Evolutionary conservation across 108 stramenopile genomes (phyloP), one percentile per base, ranked within the genome.

Genomic region (Skeletonema grethae): DNA sequence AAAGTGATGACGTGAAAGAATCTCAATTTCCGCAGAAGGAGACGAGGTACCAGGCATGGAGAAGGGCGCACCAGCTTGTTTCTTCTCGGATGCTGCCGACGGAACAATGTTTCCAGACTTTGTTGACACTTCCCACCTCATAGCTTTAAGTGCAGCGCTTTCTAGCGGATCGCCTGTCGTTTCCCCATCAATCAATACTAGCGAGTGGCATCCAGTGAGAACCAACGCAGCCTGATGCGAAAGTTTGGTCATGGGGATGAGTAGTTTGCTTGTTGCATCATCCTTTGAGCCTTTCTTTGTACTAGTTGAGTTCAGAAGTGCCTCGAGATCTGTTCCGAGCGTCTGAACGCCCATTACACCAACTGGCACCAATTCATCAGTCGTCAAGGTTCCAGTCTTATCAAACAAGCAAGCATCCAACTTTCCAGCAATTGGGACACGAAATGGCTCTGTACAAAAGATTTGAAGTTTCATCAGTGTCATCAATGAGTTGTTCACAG

Each of bases 321-420:
- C 29, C 30, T 30, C 28, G 31, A 67, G 41, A 46, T 80, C 74
- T 25, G 32, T 32, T 25, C 63, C 61, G 13, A 72, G 29, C 9
- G 73, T 62, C 20, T 56, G 16, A 11, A 25, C 57, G 6, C 76
- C 78, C 61, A 84, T 74, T 0, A 98, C 95, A 62, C 98, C 98
- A 24, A 96, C 97, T 1, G 98, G 95, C 11, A 98, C 97, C 24
- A 98, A 77, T 74, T 97, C 95, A 79, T 98, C 98, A 0, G 98
- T 98, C 7, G 98, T 98, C 48, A 98, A 73, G 13, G 98, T 98
- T 4, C 98, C 98, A 32, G 98, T 98, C 82, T 98, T 98, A 86
- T 98, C 98, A 80, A 97, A 98, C 43, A 98, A 81, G 76, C 97
- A 97, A n/a, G 85, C 68, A 71, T 97, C 93, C 15, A 98, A 69